phyloP scores from a whole-genome alignment of 2,329 filamentous ascomycete species.

The Bipolaris victoriae region DNA sequence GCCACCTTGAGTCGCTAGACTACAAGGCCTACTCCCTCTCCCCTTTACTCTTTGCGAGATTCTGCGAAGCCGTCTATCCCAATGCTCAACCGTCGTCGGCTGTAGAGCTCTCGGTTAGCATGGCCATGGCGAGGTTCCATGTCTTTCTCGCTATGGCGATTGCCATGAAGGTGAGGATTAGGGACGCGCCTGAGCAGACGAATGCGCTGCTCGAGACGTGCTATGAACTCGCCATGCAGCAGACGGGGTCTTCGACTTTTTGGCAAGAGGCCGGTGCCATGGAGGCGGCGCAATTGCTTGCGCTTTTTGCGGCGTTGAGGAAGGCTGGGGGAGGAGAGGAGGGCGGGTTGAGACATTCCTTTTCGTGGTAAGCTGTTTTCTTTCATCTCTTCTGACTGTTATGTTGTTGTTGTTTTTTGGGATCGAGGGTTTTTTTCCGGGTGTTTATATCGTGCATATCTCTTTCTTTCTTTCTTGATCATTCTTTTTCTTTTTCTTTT shows the following conservation, averaged over 20 bases:
- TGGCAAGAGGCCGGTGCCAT: slow-evolving; percentile 44
- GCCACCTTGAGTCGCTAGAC: slow-evolving; percentile 33
- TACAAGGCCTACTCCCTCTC: slow-evolving; percentile 36
- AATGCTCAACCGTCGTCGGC: slow-evolving; percentile 29
- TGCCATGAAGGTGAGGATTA: slow-evolving; percentile 45
- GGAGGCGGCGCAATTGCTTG: slow-evolving; percentile 42
- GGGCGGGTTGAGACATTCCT: slow-evolving; percentile 37
- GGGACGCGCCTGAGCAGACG: slow-evolving; percentile 35
- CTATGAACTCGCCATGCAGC: slow-evolving; percentile 47
- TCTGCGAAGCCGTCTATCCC: slow-evolving; percentile 45
- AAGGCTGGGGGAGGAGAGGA: slow-evolving; percentile 23
- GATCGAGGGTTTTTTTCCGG: no score
- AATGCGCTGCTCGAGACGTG: slow-evolving; percentile 45
- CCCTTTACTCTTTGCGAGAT: slow-evolving; percentile 32
- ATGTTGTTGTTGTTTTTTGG: no score
- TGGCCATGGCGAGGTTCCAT: slow-evolving; percentile 45
- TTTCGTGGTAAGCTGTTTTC: slow-evolving; percentile 36
- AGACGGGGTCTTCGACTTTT: slow-evolving; percentile 36
- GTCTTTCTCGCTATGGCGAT: slow-evolving; percentile 48
- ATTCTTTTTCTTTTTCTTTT: background rate
- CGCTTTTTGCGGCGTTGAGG: slow-evolving; percentile 42
- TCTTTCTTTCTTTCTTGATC: background rate
- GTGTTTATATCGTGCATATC: background rate
- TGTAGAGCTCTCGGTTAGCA: slow-evolving; percentile 29
- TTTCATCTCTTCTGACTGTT: no score